Percentiles rank a stretch among this genome's conserved stretches.
phyloP scores from a whole-genome alignment of 2,329 filamentous ascomycete genomes.

The Fusarium incarnatum region DNA sequence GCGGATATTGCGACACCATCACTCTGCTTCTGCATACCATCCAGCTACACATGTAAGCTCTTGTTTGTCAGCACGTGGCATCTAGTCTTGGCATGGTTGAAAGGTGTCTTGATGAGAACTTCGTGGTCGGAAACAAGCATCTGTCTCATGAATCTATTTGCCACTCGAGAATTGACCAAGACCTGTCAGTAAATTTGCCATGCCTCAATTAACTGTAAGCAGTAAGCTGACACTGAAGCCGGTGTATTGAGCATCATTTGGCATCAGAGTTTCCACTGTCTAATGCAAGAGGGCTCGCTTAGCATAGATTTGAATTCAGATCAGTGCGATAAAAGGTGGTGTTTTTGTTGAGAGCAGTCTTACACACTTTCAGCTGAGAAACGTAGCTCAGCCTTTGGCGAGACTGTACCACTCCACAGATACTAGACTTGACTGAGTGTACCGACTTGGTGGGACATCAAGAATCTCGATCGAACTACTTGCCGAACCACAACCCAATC shows the following conservation, averaged over 20 bases:
- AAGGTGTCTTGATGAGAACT: background rate
- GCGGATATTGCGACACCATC: no score
- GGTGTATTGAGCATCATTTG: background rate
- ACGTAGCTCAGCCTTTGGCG: no score
- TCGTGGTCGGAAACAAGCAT: background rate
- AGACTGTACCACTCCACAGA: background rate
- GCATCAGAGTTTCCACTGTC: no score
- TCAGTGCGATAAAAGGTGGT: background rate
- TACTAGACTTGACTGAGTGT: background rate
- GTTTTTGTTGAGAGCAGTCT: background rate
- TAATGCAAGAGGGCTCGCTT: background rate
- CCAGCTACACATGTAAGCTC: background rate
- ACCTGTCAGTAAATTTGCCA: background rate
- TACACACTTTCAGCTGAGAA: no score
- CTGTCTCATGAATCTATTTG: background rate
- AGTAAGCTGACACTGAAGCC: background rate
- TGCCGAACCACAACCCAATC: background rate
- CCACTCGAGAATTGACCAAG: background rate
- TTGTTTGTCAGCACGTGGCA: background rate
- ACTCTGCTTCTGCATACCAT: background rate
- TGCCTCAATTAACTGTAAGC: background rate
- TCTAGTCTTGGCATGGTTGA: background rate
- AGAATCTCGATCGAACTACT: background rate
- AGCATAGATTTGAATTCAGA: background rate
- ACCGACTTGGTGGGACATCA: background rate